A percentile compares a stretch with the other conserved stretches of the same genome.
Evolutionary conservation across 2,329 filamentous ascomycete species (phyloP).

Genomic region (Pseudogymnoascus sp.): DNA sequence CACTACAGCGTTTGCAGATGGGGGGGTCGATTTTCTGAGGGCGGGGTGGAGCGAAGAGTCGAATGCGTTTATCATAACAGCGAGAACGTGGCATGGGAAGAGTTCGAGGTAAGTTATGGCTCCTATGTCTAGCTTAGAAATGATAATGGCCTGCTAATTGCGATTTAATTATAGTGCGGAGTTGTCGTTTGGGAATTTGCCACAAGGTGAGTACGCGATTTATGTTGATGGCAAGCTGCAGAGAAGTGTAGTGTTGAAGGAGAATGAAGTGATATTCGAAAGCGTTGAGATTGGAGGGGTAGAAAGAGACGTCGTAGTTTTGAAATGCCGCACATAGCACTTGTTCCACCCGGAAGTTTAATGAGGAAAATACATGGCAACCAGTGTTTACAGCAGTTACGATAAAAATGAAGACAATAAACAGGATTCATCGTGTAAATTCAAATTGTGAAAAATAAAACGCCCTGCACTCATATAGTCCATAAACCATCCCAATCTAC

Average conservation of each 20-base stretch:
- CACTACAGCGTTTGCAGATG: not conserved
- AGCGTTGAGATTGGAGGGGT: not conserved
- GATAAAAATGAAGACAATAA: not conserved
- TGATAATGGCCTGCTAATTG: not conserved
- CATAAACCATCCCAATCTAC: not conserved
- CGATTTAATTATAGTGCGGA: not conserved
- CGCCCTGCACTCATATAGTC: not conserved
- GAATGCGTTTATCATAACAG: constrained; percentile 7
- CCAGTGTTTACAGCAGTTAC: not conserved
- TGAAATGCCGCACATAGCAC: not conserved
- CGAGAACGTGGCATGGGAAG: constrained; percentile 7
- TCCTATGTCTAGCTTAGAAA: not conserved
- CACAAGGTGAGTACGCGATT: not conserved
- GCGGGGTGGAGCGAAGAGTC: not conserved
- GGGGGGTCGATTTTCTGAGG: constrained; percentile 5
- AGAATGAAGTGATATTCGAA: not conserved
- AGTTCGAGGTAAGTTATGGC: not conserved
- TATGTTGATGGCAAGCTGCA: not conserved
- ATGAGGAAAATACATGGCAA: not conserved
- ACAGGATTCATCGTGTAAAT: not conserved
- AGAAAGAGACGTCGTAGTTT: not conserved
- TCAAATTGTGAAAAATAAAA: not conserved
- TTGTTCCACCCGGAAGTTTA: not conserved
- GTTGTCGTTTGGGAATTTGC: not conserved
- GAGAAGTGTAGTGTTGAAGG: not conserved